These are phyloP conservation scores for Microsporum audouinii DNA, from an alignment of 2,329 filamentous ascomycete genomes.

Conservation along the genomic window DNA sequence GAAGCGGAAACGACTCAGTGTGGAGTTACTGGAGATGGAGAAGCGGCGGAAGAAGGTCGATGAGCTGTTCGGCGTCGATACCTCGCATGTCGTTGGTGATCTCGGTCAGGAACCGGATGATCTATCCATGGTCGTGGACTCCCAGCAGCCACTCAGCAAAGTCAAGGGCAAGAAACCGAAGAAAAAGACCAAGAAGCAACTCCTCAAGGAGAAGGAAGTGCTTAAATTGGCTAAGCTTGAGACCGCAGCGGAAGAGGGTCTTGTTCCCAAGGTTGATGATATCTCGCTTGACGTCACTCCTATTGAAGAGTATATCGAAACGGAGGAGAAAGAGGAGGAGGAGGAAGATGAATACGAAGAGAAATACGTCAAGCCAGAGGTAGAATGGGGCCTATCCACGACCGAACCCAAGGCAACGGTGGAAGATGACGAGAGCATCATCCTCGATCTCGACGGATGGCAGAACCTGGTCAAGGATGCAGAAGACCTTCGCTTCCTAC, in stretches of 20 bases:
- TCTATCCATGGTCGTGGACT: constrained; percentile 9
- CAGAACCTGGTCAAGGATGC: constrained; percentile 58
- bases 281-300: constrained; percentile 3
- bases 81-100: constrained; percentile 23
- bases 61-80: constrained; percentile 58
- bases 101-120: constrained; percentile 42
- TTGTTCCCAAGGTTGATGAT: constrained; percentile 6
- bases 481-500: constrained; percentile 51
- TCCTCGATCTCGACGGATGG: constrained; percentile 61
- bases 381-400: constrained; percentile 50
- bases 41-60: constrained; percentile 80
- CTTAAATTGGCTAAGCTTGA: constrained; percentile 28
- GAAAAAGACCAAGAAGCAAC: constrained; percentile 68
- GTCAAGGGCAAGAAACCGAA: constrained; percentile 50
- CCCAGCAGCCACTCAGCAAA: constrained; percentile 4
- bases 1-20: constrained; percentile 24
- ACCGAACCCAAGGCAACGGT: constrained; percentile 52
- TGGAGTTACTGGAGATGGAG: constrained; percentile 38
- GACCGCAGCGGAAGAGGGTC: background rate
- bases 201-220: constrained; percentile 56
- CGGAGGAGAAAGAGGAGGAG: constrained; percentile 13
- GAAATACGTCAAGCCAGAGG: constrained; percentile 36
- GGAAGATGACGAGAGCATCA: constrained; percentile 51
- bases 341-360: constrained; percentile 14
- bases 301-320: constrained; percentile 8